These are phyloP conservation scores for Elaphomyces granulatus DNA, from an alignment of 495 filamentous ascomycete species.

Conservation along the genomic window DNA sequence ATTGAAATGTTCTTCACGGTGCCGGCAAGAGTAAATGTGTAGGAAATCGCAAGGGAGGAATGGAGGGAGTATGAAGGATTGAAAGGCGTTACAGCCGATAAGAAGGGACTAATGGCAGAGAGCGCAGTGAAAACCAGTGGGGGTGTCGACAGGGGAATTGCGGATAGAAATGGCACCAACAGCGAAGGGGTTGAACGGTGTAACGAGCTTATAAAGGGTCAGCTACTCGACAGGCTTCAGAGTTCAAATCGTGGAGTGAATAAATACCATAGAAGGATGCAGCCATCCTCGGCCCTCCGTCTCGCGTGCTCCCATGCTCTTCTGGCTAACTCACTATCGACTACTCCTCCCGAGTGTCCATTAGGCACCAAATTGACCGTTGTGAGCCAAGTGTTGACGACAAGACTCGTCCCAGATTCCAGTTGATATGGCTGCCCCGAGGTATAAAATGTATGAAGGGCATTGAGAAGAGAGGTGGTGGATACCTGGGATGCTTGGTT, in stretches of 20 bases:
- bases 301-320: constrained; percentile 96
- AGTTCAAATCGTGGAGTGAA: constrained; percentile 2
- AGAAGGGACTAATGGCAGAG: constrained; percentile 67
- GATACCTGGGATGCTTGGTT: constrained; percentile 70
- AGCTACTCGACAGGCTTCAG: constrained; percentile 9
- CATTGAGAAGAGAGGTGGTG: constrained; percentile 81
- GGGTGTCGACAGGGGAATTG: constrained; percentile 67
- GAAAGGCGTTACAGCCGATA: constrained; percentile 71
- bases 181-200: constrained; percentile 80
- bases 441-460: constrained; percentile 80
- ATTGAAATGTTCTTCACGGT: constrained; percentile 61
- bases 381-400: constrained; percentile 90
- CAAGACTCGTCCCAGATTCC: constrained; percentile 82
- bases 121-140: constrained; percentile 59
- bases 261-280: constrained; percentile 71
- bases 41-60: constrained; percentile 61
- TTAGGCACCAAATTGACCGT: constrained; percentile 50
- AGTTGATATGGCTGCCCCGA: constrained; percentile 65
- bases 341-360: constrained; percentile 55
- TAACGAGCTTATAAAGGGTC: constrained; percentile 46
- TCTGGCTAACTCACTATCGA: constrained; percentile 64
- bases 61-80: constrained; percentile 79
- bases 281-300: constrained; percentile 87
- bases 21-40: constrained; percentile 69
- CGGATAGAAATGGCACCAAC: constrained; percentile 63